Base-by-base conservation (phyloP, 257 asterid species). In the Ocimum tenuiflorum region DNA sequence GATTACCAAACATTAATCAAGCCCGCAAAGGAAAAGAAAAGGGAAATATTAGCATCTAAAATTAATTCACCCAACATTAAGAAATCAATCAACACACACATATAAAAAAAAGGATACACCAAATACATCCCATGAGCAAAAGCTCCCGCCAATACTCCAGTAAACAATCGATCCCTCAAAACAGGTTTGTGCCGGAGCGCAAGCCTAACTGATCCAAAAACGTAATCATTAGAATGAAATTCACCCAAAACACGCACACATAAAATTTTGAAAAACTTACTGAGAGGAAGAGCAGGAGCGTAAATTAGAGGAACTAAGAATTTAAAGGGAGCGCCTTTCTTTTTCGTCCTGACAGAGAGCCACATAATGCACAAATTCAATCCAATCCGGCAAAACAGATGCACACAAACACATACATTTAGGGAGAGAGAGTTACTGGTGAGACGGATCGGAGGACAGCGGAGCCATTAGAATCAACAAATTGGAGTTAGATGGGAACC, bases 201-300 rank as follows among this genome's bases (percentile, higher is more conserved):
- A 49, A 78, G 47, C 73, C 83, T 68, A 65, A 78, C 83, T 78
- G 75, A 42, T 18, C 3, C 27, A 24, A 24, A 61, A 46, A 45
- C n/a, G 24, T 7, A 49, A 18, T 42, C 11, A 63, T 62, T 18
- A 57, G 45, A 31, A 39, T 3, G 65, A 5, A 54, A 20, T 7
- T 15, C 22, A 9, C 8, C 13, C 31, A 24, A 4, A 24, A 45
- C 17, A 47, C 12, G 0, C 15, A 58, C 17, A 58, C 9, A 64
- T 7, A 24, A 7, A 27, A 24, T n/a, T 42, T 6, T 2, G 39
- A 35, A 55, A 14, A 22, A 73, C 87, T 78, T 72, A 88, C 95
- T 81, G 36, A 89, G 95, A 19, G 95, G 96, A 77, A 89, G 96
- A 79, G 47, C 91, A 41, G 95, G 95, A 8, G 96, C 92, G 60